Percentiles rank a stretch among this genome's conserved stretches.
Conservation (phyloP, 257 asterid species). For the Scutellaria galericulata region DNA sequence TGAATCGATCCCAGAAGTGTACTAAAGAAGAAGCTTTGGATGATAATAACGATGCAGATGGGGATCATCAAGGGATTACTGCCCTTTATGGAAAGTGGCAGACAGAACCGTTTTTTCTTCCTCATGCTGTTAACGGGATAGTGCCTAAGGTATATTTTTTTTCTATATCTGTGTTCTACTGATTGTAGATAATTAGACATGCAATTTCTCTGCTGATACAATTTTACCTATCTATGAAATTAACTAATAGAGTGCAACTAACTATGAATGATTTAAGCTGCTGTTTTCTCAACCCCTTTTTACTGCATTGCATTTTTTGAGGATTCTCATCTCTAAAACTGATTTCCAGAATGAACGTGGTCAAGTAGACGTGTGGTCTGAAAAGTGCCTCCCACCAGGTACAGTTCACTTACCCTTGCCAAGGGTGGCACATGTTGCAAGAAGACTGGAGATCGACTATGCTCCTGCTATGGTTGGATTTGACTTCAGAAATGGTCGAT, state of each 20-base stretch:
- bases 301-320: constrained; percentile 13
- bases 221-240: constrained; percentile 17
- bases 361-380: constrained; percentile 97
- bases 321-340: constrained; percentile 25
- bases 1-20: constrained; percentile 63
- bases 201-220: neutral
- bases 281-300: neutral
- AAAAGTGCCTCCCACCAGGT: constrained; percentile 97
- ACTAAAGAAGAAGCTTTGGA: constrained; percentile 54
- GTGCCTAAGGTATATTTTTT: constrained; percentile 78
- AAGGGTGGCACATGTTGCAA: constrained; percentile 69
- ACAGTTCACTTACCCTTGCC: constrained; percentile 85
- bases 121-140: constrained; percentile 83
- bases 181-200: constrained; percentile 10
- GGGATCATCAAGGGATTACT: constrained; percentile 47
- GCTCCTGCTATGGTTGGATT: constrained; percentile 99
- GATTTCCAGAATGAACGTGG: constrained; percentile 85
- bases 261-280: constrained; percentile 3
- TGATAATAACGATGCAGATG: constrained; percentile 53
- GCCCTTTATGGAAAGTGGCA: constrained; percentile 94
- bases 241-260: neutral
- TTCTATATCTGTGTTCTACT: constrained; percentile 4
- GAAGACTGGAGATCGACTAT: constrained; percentile 69
- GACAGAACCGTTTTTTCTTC: constrained; percentile 79
- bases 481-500: constrained; percentile 78